Percentiles rank a stretch among this genome's conserved stretches.
Evolutionary conservation across 768 basidiomycete species (phyloP).

Genomic region (Psilocybe cubensis): DNA sequence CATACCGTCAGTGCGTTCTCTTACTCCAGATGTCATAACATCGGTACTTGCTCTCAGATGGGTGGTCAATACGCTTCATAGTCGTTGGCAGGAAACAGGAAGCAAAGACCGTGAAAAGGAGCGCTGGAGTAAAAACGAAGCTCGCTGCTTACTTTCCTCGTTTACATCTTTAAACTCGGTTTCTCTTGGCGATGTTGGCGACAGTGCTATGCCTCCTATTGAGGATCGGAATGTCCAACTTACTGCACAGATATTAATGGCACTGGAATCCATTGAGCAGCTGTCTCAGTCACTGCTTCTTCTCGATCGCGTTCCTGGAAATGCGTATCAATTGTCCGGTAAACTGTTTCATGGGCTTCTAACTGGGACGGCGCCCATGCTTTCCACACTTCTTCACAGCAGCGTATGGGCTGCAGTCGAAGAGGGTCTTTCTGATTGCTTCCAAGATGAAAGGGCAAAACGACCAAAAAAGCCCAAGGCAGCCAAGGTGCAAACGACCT

Average conservation of each 20-base stretch:
- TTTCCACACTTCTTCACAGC: conserved; percentile 27
- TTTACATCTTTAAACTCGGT: conserved; percentile 35
- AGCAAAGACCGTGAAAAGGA: conserved; percentile 67
- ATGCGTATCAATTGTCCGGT: conserved; percentile 61
- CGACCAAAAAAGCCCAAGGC: conserved; percentile 40
- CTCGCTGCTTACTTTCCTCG: conserved; percentile 57
- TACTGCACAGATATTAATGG: conserved; percentile 61
- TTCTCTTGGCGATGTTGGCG: conserved; percentile 9
- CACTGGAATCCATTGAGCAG: conserved; percentile 61
- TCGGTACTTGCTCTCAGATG: conserved; percentile 65
- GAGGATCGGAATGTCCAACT: conserved; percentile 70
- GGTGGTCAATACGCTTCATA: conserved; percentile 54
- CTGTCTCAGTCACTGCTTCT: conserved; percentile 68
- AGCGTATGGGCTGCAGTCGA: conserved; percentile 51
- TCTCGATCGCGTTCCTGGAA: conserved; percentile 45
- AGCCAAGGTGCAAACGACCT: conserved; percentile 14
- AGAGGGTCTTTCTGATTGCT: conserved; percentile 50
- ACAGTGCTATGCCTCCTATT: conserved; percentile 37
- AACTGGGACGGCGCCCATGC: conserved; percentile 30
- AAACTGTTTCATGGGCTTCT: conserved; percentile 58
- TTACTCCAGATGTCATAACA: conserved; percentile 50
- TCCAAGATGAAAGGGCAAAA: conserved; percentile 49
- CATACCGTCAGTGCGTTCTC: conserved; percentile 42
- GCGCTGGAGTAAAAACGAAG: conserved; percentile 71
- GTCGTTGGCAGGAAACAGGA: conserved; percentile 51